Evolutionary conservation across 257 asterid genomes (phyloP).

Genomic region (Scutellaria baicalensis): DNA sequence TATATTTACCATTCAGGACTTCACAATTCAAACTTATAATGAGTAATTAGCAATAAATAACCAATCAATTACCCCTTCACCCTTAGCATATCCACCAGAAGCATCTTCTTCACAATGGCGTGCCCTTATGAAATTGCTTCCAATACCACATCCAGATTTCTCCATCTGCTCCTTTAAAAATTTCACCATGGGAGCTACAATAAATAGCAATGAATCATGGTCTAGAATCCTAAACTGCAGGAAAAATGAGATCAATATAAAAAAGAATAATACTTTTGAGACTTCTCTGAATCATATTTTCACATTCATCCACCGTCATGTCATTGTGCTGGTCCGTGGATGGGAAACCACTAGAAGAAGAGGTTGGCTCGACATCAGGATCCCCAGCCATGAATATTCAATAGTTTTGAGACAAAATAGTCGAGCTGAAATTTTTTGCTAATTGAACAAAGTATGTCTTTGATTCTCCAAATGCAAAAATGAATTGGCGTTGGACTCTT

Average conservation of each 20-base stretch:
- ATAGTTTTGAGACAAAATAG: neutral
- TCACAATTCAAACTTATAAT: neutral
- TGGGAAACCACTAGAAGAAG: neutral
- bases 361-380: neutral
- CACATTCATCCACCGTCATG: slow-evolving; percentile 44
- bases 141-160: slow-evolving; percentile 68
- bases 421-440: neutral
- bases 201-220: neutral
- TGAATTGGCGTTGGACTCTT: neutral
- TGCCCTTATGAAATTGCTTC: slow-evolving; percentile 61
- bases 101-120: slow-evolving; percentile 21
- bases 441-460: neutral
- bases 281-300: slow-evolving; percentile 30
- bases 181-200: slow-evolving; percentile 72
- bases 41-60: neutral
- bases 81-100: slow-evolving; percentile 51
- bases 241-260: neutral
- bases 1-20: neutral
- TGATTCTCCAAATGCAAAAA: slow-evolving; percentile 2
- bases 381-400: neutral
- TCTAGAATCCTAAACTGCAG: neutral
- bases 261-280: slow-evolving; percentile 28
- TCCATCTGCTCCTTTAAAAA: slow-evolving; percentile 60
- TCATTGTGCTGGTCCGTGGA: slow-evolving; percentile 14
- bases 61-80: slow-evolving; percentile 40